Evolutionary conservation across 257 asterid genomes (phyloP), one percentile per base, ranked within the genome.

Genomic region (Solanum ossicruentum): DNA sequence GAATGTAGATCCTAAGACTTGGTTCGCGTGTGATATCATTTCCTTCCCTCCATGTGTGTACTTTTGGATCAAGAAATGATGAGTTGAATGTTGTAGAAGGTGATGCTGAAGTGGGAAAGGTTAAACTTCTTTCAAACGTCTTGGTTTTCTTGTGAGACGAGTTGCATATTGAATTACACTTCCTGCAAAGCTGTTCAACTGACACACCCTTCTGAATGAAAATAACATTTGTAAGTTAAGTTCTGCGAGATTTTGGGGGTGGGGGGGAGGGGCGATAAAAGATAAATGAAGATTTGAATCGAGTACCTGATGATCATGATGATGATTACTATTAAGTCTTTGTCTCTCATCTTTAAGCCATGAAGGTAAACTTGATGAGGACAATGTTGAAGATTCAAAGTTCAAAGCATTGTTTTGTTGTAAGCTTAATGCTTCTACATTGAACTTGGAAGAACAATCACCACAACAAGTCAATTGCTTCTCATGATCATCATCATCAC

Each of bases 331-430:
- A 84, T 81, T 77, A 43, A 85, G 87, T 85, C 93, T 86, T 89
- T 70, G 86, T 52, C 88, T 87, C 79, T 93, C 96, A 65, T 91
- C 91, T 85, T 88, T 93, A 21, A 94, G 98, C 98, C 98, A 95
- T 73, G 91, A 86, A 73, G 98, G 98, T 83, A 95, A 82, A 83
- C 86, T 89, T 45, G 97, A 67, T 39, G 51, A 36, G 15, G 52
- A 89, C 63, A 90, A 80, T 39, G 92, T 84, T 39, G 78, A 69
- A 69, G 89, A 82, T 49, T 88, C 89, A n/a, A 69, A 89, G 84
- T 55, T 81, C n/a, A 85, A 80, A 80, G 32, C 79, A 18, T 36
- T 83, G 12, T 32, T 73, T 80, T 28, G 87, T 58, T 28, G 87
- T 54, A 89, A 47, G 26, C 85, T 66, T 75, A 85, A 81, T 71